A percentile compares a stretch with the other conserved stretches of the same genome.
phyloP scores from a whole-genome alignment of 805 yeast species.

The Yarrowia sp. region DNA sequence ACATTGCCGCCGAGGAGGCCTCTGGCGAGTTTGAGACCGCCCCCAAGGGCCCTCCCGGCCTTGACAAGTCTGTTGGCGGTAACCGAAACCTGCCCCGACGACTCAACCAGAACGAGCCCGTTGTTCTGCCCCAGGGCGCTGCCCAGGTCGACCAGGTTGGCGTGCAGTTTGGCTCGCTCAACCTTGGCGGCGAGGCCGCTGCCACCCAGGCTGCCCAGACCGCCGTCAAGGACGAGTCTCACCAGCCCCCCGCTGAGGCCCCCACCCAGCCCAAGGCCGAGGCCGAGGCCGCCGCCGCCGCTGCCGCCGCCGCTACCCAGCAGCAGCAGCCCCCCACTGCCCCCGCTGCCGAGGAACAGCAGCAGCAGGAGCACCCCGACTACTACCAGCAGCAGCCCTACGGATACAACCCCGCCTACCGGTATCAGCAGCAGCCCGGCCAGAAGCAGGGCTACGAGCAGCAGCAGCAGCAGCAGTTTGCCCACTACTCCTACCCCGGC shows the following conservation, averaged over 20 bases:
- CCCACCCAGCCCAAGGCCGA: constrained; percentile 25
- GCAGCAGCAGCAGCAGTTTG: constrained; percentile 23
- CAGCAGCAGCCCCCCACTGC: constrained; percentile 17
- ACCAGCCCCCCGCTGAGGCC: constrained; percentile 25
- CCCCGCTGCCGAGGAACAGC: neutral
- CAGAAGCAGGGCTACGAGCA: constrained; percentile 13
- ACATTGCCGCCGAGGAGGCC: constrained; percentile 27
- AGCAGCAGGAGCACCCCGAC: constrained; percentile 22
- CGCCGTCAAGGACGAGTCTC: constrained; percentile 23
- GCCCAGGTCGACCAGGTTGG: constrained; percentile 50
- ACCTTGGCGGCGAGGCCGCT: constrained; percentile 44
- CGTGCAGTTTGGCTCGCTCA: constrained; percentile 61
- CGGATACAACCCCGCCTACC: constrained; percentile 24
- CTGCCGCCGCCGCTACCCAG: constrained; percentile 20
- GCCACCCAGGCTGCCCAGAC: constrained; percentile 25
- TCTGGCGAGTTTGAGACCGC: neutral
- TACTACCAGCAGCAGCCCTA: constrained; percentile 23
- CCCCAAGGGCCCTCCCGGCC: constrained; percentile 27
- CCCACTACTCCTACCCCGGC: constrained; percentile 25
- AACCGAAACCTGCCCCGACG: constrained; percentile 37
- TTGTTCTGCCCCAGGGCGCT: constrained; percentile 53
- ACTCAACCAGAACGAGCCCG: constrained; percentile 43
- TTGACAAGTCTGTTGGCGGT: constrained; percentile 28
- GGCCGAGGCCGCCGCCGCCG: constrained; percentile 25
- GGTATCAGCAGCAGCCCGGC: constrained; percentile 22